phyloP scores from a whole-genome alignment of 768 basidiomycete species.

The Rhodotorula diobovata region DNA sequence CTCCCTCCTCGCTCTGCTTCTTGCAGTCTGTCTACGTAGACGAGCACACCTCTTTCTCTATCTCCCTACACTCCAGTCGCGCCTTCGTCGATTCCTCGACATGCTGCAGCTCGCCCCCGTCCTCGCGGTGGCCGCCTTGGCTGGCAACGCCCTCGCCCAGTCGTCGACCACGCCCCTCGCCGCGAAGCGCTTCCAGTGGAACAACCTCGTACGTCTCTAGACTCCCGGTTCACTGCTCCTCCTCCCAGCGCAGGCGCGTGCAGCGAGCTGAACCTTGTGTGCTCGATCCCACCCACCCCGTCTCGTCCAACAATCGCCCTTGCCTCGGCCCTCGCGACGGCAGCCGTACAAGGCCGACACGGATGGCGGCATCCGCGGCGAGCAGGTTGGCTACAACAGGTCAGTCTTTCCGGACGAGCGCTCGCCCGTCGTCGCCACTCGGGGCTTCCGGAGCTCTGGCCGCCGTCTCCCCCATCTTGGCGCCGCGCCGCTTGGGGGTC shows the following conservation, averaged over 20 bases:
- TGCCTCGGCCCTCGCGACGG: background rate
- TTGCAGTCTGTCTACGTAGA: too few relatives aligned
- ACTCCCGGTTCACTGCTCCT: too few relatives aligned
- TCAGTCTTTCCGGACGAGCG: constrained; percentile 52
- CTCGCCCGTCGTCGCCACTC: background rate
- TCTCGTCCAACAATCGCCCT: background rate
- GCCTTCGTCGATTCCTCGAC: background rate
- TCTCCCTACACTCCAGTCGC: too few relatives aligned
- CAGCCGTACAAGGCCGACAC: constrained; percentile 58
- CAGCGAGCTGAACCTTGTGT: background rate
- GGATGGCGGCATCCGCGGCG: constrained; percentile 53
- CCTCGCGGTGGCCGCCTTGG: constrained; percentile 19
- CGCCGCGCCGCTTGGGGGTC: background rate
- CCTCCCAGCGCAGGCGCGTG: background rate
- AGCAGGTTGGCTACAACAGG: constrained; percentile 53
- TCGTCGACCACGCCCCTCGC: constrained; percentile 30
- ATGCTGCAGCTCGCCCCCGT: constrained; percentile 10
- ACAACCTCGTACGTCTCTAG: constrained; percentile 25
- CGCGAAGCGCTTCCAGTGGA: constrained; percentile 34
- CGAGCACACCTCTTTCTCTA: background rate
- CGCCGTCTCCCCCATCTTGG: background rate
- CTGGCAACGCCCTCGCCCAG: constrained; percentile 25
- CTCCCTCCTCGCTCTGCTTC: too few relatives aligned
- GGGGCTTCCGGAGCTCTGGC: background rate
- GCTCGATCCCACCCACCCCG: background rate